Percentiles rank a stretch among this genome's conserved stretches.
phyloP scores from a whole-genome alignment of 31 red algal species.

The Endocladia muricata region DNA sequence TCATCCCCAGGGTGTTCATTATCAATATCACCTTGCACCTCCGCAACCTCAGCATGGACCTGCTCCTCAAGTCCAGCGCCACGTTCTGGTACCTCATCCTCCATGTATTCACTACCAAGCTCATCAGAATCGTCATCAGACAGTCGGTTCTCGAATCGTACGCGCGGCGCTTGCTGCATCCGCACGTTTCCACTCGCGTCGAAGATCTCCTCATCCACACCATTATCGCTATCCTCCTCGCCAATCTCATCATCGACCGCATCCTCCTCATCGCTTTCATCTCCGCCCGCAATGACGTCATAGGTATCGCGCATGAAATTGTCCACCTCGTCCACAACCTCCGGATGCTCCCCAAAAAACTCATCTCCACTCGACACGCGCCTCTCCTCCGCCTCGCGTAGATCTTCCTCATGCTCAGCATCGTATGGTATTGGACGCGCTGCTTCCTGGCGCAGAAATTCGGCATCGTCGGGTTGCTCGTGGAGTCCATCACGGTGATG shows the following conservation, averaged over 20 bases:
- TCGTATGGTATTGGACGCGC: not conserved
- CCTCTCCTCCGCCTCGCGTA: not conserved
- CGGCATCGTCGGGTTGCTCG: constrained; percentile 10
- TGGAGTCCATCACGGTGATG: not conserved
- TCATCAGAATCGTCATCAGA: not conserved
- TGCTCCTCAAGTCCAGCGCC: constrained; percentile 1
- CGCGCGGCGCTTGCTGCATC: not conserved
- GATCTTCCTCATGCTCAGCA: not conserved
- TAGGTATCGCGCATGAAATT: constrained; percentile 54
- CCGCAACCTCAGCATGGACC: constrained; percentile 4
- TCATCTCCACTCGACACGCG: not conserved
- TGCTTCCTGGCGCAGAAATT: not conserved
- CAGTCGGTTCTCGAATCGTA: not conserved
- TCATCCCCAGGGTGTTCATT: constrained; percentile 32
- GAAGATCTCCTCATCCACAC: not conserved
- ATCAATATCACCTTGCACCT: constrained; percentile 4
- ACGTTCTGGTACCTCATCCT: not conserved
- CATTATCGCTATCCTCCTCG: constrained; percentile 27
- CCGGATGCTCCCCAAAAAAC: constrained; percentile 7
- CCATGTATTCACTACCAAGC: not conserved
- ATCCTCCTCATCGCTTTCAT: constrained; percentile 51
- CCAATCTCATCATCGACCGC: not conserved
- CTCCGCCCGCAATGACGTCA: constrained; percentile 40
- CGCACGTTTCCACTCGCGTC: not conserved
- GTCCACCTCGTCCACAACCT: constrained; percentile 49